Conservation (phyloP, 192 early-diverging fungal species). For the Coemansia sp. region DNA sequence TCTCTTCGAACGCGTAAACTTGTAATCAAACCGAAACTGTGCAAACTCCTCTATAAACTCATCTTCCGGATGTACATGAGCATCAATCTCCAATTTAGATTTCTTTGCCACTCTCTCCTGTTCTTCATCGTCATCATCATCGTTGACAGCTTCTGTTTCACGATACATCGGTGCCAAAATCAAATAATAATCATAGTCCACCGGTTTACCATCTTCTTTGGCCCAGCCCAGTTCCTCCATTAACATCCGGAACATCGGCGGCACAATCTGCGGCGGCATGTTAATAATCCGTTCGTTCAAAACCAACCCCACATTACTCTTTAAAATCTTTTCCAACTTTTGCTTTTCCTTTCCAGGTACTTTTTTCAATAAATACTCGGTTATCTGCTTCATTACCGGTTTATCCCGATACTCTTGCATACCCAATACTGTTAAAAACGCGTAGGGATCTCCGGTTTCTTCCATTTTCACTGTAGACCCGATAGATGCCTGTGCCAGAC, state of each 20-base stretch:
- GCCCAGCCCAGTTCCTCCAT: conserved; percentile 79
- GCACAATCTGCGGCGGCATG: conserved; percentile 91
- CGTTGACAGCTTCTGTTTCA: conserved; percentile 64
- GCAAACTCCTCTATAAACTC: conserved; percentile 84
- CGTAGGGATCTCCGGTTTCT: conserved; percentile 81
- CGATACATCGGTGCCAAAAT: conserved; percentile 80
- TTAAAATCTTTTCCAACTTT: conserved; percentile 33
- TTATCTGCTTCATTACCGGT: conserved; percentile 55
- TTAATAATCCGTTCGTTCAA: conserved; percentile 91
- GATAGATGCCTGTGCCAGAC: conserved; percentile 72
- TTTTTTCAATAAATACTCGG: conserved; percentile 72
- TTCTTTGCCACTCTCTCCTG: conserved; percentile 22
- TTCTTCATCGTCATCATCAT: conserved; percentile 23
- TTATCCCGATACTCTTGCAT: conserved; percentile 66
- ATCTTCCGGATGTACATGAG: conserved; percentile 91
- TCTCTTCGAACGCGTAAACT: conserved; percentile 69
- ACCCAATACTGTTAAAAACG: conserved; percentile 77
- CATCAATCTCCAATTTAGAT: conserved; percentile 40
- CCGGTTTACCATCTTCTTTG: conserved; percentile 69
- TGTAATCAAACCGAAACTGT: conserved; percentile 76
- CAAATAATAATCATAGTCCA: conserved; percentile 81
- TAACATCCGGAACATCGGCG: conserved; percentile 91
- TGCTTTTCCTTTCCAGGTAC: conserved; percentile 16
- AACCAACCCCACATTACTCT: conserved; percentile 64
- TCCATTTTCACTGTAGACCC: conserved; percentile 92